phyloP scores from a whole-genome alignment of 2,329 filamentous ascomycete species.

The Ophiocordyceps camponoti-saundersi region DNA sequence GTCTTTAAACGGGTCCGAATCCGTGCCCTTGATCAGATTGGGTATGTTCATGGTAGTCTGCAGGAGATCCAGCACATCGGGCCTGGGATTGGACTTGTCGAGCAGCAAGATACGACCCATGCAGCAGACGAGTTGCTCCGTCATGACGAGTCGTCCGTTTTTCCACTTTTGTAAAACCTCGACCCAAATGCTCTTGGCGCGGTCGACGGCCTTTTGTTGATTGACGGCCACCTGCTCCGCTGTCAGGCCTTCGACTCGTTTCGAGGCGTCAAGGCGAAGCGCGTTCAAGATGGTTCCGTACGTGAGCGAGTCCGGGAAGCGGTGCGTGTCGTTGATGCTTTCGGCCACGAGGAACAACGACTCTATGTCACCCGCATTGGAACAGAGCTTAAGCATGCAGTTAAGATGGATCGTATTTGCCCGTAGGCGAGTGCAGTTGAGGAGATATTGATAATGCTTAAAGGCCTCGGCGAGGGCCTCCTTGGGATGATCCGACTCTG shows the following conservation, averaged over 20 bases:
- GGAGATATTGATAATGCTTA: slow-evolving; percentile 62
- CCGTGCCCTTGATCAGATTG: slow-evolving; percentile 23
- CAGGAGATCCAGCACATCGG: slow-evolving; percentile 59
- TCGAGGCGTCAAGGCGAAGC: slow-evolving; percentile 28
- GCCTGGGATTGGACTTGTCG: slow-evolving; percentile 42
- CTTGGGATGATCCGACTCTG: slow-evolving; percentile 37
- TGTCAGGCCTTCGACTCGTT: slow-evolving; percentile 9
- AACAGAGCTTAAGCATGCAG: slow-evolving; percentile 70
- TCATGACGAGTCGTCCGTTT: slow-evolving; percentile 50
- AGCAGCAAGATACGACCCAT: slow-evolving; percentile 68
- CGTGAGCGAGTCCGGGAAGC: slow-evolving; percentile 50
- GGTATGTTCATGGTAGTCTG: slow-evolving; percentile 68
- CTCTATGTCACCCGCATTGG: slow-evolving; percentile 58
- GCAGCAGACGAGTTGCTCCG: slow-evolving; percentile 61
- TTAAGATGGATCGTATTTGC: slow-evolving; percentile 76
- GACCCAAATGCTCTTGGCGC: slow-evolving; percentile 63
- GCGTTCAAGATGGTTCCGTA: slow-evolving; percentile 75
- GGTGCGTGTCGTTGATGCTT: slow-evolving; percentile 48
- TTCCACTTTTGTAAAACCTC: slow-evolving; percentile 67
- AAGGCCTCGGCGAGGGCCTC: slow-evolving; percentile 52
- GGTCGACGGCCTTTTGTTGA: slow-evolving; percentile 33
- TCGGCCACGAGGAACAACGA: slow-evolving; percentile 60
- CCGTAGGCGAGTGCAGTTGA: slow-evolving; percentile 42
- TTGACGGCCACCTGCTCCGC: slow-evolving; percentile 15
- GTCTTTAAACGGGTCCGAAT: slow-evolving; percentile 6